These are phyloP conservation scores for Aegilops speltoides DNA, from an alignment of 176 grass and related monocot species.

Conservation along the genomic window DNA sequence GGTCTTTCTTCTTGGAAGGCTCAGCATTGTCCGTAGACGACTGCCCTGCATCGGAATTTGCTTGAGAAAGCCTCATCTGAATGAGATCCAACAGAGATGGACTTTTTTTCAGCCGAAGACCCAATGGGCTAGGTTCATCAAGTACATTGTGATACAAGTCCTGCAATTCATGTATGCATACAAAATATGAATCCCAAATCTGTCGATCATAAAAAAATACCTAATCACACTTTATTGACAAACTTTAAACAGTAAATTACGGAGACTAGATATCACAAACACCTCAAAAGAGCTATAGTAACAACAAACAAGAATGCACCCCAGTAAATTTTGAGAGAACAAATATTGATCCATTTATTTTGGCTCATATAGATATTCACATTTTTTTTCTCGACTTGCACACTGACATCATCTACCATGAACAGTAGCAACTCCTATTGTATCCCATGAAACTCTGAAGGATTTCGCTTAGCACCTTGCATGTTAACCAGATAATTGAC, in stretches of 20 bases:
- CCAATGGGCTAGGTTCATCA: conserved; percentile 86
- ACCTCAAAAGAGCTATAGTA: background rate
- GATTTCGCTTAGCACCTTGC: background rate
- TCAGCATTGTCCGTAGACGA: conserved; percentile 32
- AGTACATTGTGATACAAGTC: conserved; percentile 85
- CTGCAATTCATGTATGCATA: conserved; percentile 38
- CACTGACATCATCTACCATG: background rate
- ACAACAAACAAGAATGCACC: background rate
- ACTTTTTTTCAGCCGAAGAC: conserved; percentile 84
- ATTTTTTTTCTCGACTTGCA: background rate
- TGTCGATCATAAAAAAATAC: background rate
- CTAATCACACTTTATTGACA: background rate
- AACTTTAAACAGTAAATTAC: background rate
- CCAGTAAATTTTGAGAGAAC: background rate
- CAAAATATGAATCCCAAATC: conserved; percentile 18
- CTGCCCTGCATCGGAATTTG: conserved; percentile 40
- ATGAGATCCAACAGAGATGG: conserved; percentile 90
- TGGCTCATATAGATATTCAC: background rate
- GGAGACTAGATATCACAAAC: background rate
- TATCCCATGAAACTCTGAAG: background rate
- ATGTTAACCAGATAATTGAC: background rate
- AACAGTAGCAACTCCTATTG: background rate
- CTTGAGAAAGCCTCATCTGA: conserved; percentile 81
- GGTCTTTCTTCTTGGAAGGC: conserved; percentile 61
- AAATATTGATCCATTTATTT: background rate